These are phyloP conservation scores for Penicillium sp. DNA, from an alignment of 2,329 filamentous ascomycete genomes.

Conservation along the genomic window DNA sequence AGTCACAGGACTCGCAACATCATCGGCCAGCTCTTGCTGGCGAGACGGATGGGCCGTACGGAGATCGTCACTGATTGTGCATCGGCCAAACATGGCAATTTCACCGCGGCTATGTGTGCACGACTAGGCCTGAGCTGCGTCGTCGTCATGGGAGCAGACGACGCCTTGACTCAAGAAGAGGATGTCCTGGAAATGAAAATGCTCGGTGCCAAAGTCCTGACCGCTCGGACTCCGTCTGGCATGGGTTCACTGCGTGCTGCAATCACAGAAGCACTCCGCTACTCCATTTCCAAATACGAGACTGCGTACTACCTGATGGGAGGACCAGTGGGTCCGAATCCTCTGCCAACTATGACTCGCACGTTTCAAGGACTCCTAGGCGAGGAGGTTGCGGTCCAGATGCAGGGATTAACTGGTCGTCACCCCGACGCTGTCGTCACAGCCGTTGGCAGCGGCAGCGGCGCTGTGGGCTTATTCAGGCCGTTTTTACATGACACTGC, in stretches of 20 bases:
- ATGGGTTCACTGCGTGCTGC: constrained; percentile 23
- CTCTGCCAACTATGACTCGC: constrained; percentile 22
- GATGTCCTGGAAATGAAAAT: constrained; percentile 22
- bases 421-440: constrained; percentile 22
- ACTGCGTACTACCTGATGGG: constrained; percentile 25
- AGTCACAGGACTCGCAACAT: constrained; percentile 24
- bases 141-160: constrained; percentile 22
- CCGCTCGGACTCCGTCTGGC: constrained; percentile 20
- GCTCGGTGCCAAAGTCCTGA: constrained; percentile 22
- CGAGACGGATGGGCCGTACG: constrained; percentile 20
- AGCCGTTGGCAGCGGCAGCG: constrained; percentile 21
- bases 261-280: constrained; percentile 25
- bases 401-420: constrained; percentile 15
- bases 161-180: constrained; percentile 16
- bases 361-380: constrained; percentile 24
- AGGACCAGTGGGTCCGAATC: constrained; percentile 21
- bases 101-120: constrained; percentile 22
- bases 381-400: constrained; percentile 23
- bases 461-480: constrained; percentile 22
- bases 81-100: constrained; percentile 23
- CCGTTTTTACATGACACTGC: constrained; percentile 15
- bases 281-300: constrained; percentile 24
- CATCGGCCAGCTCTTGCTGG: constrained; percentile 21
- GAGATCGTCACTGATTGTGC: constrained; percentile 25
- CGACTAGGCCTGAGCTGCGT: constrained; percentile 20